Conservation (phyloP, 1,139 yeast genomes). For the Geotrichum reessii region DNA sequence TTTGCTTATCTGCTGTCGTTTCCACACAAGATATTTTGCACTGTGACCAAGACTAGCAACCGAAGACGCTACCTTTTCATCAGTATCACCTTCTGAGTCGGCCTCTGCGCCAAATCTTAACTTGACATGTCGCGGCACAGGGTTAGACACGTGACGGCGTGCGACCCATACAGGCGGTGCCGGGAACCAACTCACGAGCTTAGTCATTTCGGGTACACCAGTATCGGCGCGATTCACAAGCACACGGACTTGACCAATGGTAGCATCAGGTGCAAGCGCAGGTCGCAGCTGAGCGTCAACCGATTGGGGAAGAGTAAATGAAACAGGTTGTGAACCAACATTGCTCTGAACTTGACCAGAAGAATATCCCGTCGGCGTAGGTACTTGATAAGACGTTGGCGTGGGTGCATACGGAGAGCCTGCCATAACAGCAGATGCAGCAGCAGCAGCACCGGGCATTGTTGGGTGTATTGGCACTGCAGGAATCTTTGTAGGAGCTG, state of each 20-base stretch:
- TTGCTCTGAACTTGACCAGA: not conserved
- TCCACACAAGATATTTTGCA: constrained; percentile 69
- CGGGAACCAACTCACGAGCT: constrained; percentile 61
- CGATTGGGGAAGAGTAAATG: constrained; percentile 29
- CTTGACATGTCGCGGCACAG: constrained; percentile 21
- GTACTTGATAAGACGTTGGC: constrained; percentile 6
- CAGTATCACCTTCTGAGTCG: constrained; percentile 25
- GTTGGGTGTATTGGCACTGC: constrained; percentile 5
- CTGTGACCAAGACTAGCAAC: constrained; percentile 53
- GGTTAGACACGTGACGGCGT: constrained; percentile 42
- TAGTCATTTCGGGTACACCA: constrained; percentile 31
- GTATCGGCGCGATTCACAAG: constrained; percentile 10
- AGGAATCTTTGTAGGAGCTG: constrained; percentile 7
- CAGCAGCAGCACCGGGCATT: constrained; percentile 8
- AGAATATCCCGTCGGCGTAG: not conserved
- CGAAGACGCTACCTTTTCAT: constrained; percentile 19
- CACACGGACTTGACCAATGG: constrained; percentile 11
- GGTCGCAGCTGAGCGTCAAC: constrained; percentile 26
- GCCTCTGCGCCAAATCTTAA: not conserved
- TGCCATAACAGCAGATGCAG: constrained; percentile 10
- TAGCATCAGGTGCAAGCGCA: constrained; percentile 6
- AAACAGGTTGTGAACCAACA: constrained; percentile 24
- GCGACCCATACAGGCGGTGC: constrained; percentile 65
- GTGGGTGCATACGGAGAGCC: constrained; percentile 9
- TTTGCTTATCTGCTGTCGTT: constrained; percentile 26